Evolutionary conservation across 192 early-diverging fungal genomes (phyloP).

Genomic region (Hyaloraphidium curvatum): DNA sequence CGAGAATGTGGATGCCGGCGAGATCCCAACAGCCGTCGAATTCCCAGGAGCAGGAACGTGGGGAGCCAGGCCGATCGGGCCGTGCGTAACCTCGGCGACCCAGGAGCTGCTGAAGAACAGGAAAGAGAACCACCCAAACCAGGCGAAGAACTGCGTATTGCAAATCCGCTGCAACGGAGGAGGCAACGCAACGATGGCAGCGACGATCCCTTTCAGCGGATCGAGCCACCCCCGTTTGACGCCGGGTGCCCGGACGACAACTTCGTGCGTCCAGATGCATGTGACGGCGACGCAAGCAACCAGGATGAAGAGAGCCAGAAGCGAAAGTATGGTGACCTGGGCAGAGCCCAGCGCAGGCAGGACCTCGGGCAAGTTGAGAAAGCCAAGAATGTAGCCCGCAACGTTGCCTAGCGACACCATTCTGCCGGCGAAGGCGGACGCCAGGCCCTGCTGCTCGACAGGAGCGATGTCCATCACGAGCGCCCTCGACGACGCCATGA

Average conservation of each 20-base stretch:
- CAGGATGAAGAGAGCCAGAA: conserved; percentile 47
- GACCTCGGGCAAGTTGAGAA: conserved; percentile 45
- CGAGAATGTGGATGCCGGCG: too few species aligned
- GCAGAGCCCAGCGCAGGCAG: conserved; percentile 47
- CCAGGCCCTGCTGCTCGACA: conserved; percentile 53
- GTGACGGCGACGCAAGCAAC: conserved; percentile 32
- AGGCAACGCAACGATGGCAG: conserved; percentile 40
- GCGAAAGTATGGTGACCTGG: conserved; percentile 65
- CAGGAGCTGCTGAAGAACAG: conserved; percentile 51
- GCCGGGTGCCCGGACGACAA: neutral
- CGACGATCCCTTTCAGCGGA: conserved; percentile 21
- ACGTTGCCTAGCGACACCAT: conserved; percentile 72
- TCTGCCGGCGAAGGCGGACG: conserved; percentile 68
- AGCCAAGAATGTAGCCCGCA: conserved; percentile 69
- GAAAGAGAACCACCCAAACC: conserved; percentile 95
- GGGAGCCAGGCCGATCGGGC: too few species aligned
- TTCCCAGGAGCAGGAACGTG: too few species aligned
- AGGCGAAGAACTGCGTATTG: conserved; percentile 81
- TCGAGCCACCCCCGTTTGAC: neutral
- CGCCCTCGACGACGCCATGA: conserved; percentile 64
- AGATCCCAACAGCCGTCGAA: too few species aligned
- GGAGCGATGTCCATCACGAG: conserved; percentile 72
- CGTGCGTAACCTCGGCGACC: too few species aligned
- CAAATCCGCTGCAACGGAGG: conserved; percentile 51
- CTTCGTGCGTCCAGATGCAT: conserved; percentile 41